Percentiles rank a stretch among this genome's conserved stretches.
Conservation (phyloP, 164 flowering plant genomes). For the Magnolia kwangsiensis region DNA sequence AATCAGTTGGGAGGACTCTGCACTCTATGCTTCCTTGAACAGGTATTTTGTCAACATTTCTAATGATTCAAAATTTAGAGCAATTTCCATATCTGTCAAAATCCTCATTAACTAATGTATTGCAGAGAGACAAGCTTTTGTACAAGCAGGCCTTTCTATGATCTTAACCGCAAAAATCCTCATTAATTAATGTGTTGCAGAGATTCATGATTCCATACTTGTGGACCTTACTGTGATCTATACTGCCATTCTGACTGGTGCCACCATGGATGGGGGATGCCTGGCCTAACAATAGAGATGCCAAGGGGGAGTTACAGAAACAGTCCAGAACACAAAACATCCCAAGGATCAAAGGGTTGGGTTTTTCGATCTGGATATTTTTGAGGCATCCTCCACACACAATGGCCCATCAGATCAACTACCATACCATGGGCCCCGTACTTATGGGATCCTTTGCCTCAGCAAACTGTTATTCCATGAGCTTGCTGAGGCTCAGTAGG, state of each 20-base stretch:
- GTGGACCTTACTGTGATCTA: not conserved
- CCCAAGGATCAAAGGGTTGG: too few relatives aligned
- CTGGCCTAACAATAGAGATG: not conserved
- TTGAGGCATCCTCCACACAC: too few relatives aligned
- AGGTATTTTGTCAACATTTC: slow-evolving; percentile 31
- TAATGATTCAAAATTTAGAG: not conserved
- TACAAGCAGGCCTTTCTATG: not conserved
- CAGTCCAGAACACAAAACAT: too few relatives aligned
- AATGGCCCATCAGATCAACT: too few relatives aligned
- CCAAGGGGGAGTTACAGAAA: too few relatives aligned
- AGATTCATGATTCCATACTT: not conserved
- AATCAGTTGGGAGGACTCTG: slow-evolving; percentile 76
- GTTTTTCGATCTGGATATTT: too few relatives aligned
- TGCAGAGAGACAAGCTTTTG: not conserved
- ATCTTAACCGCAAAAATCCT: not conserved
- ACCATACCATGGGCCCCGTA: too few relatives aligned
- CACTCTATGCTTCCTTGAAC: slow-evolving; percentile 71
- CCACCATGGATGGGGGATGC: not conserved
- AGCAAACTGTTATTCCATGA: too few relatives aligned
- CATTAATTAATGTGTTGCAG: not conserved
- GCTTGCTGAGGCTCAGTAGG: too few relatives aligned
- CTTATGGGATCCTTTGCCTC: too few relatives aligned
- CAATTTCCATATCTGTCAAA: not conserved
- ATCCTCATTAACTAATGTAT: not conserved
- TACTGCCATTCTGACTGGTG: not conserved